Conservation (phyloP, 2,329 filamentous ascomycete species). For the Knufia petricola region DNA sequence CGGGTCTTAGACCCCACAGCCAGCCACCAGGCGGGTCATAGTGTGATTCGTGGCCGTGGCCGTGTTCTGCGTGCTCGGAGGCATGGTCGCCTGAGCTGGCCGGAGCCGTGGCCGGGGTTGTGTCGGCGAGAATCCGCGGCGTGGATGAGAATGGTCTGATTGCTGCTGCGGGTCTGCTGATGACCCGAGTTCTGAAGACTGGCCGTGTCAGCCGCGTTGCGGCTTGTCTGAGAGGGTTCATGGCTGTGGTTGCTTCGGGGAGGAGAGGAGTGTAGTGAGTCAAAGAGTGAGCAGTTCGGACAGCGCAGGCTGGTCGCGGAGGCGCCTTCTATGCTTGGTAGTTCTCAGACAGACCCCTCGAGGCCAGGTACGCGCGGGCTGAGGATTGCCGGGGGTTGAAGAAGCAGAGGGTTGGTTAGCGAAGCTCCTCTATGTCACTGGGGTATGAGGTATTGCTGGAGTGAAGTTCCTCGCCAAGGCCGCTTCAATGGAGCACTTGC, state of each 20-base stretch:
- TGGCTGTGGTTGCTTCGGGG: not conserved
- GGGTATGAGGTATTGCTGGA: not conserved
- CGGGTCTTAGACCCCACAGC: conserved; percentile 89
- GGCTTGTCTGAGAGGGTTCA: conserved; percentile 8
- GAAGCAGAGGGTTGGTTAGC: not conserved
- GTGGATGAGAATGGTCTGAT: not conserved
- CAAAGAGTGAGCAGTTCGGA: not conserved
- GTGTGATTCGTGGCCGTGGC: conserved; percentile 35
- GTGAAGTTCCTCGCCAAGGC: conserved; percentile 7
- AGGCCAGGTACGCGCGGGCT: not conserved
- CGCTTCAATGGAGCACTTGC: not conserved
- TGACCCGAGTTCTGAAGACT: not conserved
- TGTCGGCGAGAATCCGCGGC: not conserved
- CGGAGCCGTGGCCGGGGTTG: not conserved
- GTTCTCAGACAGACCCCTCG: not conserved
- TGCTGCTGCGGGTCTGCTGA: not conserved
- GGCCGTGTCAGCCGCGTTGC: conserved; percentile 3
- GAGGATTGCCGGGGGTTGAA: not conserved
- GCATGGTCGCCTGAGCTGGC: conserved; percentile 1
- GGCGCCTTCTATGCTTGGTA: not conserved
- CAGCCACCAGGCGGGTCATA: conserved; percentile 87
- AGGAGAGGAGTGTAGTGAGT: not conserved
- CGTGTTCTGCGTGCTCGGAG: not conserved
- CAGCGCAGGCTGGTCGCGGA: not conserved
- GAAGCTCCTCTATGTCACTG: not conserved